Evolutionary conservation across 768 basidiomycete genomes (phyloP), one percentile per base, ranked within the genome.

Genomic region (Leccinum variicolor): DNA sequence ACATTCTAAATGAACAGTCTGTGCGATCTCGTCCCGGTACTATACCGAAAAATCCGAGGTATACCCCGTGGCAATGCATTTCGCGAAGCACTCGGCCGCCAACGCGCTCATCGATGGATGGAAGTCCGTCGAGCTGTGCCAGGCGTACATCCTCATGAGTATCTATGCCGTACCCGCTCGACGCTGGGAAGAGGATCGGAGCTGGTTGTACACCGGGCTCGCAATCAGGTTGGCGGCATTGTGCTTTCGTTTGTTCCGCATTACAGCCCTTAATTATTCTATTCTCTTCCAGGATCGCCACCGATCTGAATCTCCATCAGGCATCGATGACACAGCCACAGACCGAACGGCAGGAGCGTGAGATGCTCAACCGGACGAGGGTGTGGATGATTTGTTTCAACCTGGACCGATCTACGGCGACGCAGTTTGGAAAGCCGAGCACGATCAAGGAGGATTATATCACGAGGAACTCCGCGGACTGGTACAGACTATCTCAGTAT

Each of bases 371-470:
- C 69, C 84, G 89, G 57, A 85, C 84, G 43, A 77, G 94, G n/a
- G 85, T 88, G 28, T 97, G 93, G 93, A 82, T 95, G 79, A 89
- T 90, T 52, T 94, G 91, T 69, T 94, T 88, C 75, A 91, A 92
- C 67, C 70, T 95, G 56, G 94, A 97, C 69, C 83, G 90, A 17
- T 94, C 92, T 26, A 87, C 89, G 3, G 87, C 91, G 2, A 93
- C 89, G 3, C 89, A 94, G 69, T 91, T 93, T 69, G 94, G 93
- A 4, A 94, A 94, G 71, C 91, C 92, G 3, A 87, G 86, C 13
- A 92, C 91, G 9, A 87, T 95, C 67, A 88, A 89, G 64, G 92
- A 94, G 64, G 91, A 94, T 67, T 87, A 81, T 55, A 84, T 89
- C 61, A 83, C 90, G 53, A 81, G 92, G 31, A 81, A 84, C 65